phyloP scores from a whole-genome alignment of 139 green algal genomes.

The Picocystis salinarum region DNA sequence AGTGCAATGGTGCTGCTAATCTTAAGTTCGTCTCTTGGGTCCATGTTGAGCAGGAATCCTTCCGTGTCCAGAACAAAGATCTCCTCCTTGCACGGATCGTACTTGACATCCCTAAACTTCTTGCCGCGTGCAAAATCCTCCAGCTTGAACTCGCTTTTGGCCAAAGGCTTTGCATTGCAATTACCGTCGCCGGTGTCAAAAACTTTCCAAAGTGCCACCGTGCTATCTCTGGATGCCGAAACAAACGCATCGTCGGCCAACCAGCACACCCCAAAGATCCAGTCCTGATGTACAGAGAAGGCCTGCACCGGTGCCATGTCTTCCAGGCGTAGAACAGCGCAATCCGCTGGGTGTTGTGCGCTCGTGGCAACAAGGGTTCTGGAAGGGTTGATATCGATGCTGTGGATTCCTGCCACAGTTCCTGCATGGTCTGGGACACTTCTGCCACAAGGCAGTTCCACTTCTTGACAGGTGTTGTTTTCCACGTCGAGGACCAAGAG shows the following conservation, averaged over 20 bases:
- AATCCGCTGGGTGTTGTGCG: constrained; percentile 19
- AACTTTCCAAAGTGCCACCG: background rate
- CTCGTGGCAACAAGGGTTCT: constrained; percentile 21
- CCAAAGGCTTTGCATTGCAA: background rate
- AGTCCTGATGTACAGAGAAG: constrained; percentile 37
- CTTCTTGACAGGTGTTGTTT: background rate
- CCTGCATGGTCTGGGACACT: constrained; percentile 1
- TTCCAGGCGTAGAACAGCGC: constrained; percentile 14
- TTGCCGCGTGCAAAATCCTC: background rate
- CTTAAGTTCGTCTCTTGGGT: background rate
- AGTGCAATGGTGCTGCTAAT: constrained; percentile 2
- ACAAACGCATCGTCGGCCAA: constrained; percentile 18
- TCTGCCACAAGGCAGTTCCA: constrained; percentile 10
- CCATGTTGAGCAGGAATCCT: background rate
- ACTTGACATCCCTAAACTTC: background rate
- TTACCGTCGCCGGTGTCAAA: background rate
- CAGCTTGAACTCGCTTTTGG: too few species aligned
- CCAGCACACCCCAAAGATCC: constrained; percentile 49
- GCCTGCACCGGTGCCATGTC: background rate
- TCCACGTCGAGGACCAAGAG: constrained; percentile 20
- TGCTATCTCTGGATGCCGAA: background rate
- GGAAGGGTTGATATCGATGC: constrained; percentile 17
- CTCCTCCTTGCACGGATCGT: background rate
- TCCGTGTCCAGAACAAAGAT: background rate
- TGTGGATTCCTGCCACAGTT: constrained; percentile 25